These are phyloP conservation scores for Hortiboletus campestris DNA, from an alignment of 768 basidiomycete genomes.

Conservation along the genomic window DNA sequence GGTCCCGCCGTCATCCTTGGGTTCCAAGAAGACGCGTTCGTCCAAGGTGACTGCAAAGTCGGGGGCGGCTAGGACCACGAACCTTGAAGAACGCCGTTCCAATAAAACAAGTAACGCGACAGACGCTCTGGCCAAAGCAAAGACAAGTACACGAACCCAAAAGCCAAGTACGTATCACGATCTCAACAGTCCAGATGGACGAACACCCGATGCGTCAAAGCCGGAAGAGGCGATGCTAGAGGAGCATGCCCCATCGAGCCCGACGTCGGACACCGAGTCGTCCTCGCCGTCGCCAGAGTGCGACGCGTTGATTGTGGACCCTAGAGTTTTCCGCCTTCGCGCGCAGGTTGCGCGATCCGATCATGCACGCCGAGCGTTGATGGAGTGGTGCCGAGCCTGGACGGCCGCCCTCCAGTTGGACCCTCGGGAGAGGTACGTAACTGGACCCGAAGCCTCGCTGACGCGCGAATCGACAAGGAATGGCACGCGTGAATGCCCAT, in stretches of 20 bases:
- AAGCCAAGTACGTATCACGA: neutral
- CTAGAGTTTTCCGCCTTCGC: slow-evolving; percentile 6
- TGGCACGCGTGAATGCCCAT: neutral
- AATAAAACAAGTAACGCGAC: neutral
- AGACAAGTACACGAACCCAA: neutral
- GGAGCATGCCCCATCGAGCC: neutral
- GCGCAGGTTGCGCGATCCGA: slow-evolving; percentile 6
- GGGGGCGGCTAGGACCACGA: neutral
- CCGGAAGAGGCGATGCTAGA: neutral
- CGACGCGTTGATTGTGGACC: slow-evolving; percentile 4
- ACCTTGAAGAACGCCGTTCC: neutral
- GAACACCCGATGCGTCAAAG: neutral
- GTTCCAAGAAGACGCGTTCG: neutral
- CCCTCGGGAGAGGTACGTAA: neutral
- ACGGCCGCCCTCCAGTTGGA: neutral
- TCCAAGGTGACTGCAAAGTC: neutral
- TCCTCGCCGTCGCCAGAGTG: neutral
- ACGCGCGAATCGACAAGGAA: neutral
- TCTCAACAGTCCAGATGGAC: neutral
- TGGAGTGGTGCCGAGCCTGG: slow-evolving; percentile 11
- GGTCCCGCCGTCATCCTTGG: too few species aligned
- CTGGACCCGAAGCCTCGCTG: neutral
- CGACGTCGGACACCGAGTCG: neutral
- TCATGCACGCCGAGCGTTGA: neutral
- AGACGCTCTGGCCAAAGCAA: neutral